Evolutionary conservation across 1,284 basidiomycete genomes (phyloP), one percentile per base, ranked within the genome.

Genomic region (Marasmius tenuissimus): DNA sequence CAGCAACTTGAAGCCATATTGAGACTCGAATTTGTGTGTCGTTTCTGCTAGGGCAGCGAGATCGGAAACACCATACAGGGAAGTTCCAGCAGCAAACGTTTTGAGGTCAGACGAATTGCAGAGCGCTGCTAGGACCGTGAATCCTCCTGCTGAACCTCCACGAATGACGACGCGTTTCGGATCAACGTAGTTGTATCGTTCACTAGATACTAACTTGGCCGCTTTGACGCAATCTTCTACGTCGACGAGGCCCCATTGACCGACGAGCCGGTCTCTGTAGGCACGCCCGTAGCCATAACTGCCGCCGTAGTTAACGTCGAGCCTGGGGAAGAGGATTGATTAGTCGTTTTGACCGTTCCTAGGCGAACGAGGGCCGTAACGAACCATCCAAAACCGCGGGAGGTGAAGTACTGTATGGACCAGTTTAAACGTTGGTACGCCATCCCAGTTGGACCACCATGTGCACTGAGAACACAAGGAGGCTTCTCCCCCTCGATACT

Each of bases 301-400:
- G 0, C 90, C 90, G 6, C 88, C 81, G 66, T 89, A 91, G 68
- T 91, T 87, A 16, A 92, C 86, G 61, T 85, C 83, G 20, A 89
- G 72, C 81, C 87, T 88, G 47, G 33, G 58, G 50, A 33, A 16
- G 55, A 35, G 37, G 37, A 52, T 39, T 39, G 42, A 53, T 61
- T 5, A 60, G 22, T 42, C 33, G 55, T n/a, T 14, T 22, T 1
- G 8, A 53, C 27, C 12, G 20, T 48, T 9, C 48, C 14, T 34
- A 37, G 50, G 40, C 18, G 58, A 53, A 6, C 12, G 18, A 38
- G 1, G 37, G 39, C 34, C 22, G 49, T 22, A 1, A 70, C 78
- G 51, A 66, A 86, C 83, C 86, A 88, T 8, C 78, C 86, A 76
- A 77, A 90, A 18, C 89, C 88, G 4, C 88, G 79, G n/a, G 81